Base-by-base conservation (phyloP, 371 early-diverging fungal genomes). In the Mucor circinelloides region DNA sequence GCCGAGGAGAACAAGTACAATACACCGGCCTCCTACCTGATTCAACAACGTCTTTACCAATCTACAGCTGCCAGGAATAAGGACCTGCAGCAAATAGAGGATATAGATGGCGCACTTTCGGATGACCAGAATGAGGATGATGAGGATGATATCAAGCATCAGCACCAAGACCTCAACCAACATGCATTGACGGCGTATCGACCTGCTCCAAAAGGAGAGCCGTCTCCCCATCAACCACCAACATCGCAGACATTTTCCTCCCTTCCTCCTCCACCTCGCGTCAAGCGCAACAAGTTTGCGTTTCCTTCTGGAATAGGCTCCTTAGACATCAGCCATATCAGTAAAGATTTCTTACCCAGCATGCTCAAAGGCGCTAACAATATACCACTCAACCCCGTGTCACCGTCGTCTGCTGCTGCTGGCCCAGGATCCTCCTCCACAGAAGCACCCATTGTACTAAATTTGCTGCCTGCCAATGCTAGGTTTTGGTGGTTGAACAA, bases 401-500 rank as follows among this genome's bases (percentile, higher is more conserved):
- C 50, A 6, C 12, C 62, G 2, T 36, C 63, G 12, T 28, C 48
- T 40, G 50, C 34, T 34, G 4, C 46, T 46, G 17, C 30, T 36
- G 36, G 36, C 12, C 8, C 36, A 10, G 36, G 36, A 36, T 36
- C 36, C 27, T 36, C 32, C 42, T 9, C 30, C 28, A 36, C 25
- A 17, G 70, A 70, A 23, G 27, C 58, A 3, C 61, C 69, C 0
- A 30, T 64, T 7, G 30, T 67, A 12, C 36, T 74, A 15, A 73
- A 73, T 38, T 0, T 74, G 13, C 52, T 78, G 38, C 69, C 78
- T 21, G 31, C 67, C 3, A 63, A 61, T 10, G 78, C 64, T 15
- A 69, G 78, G 15, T 78, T 74, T 50, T 71, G 69, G 58, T 78
- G 78, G 78, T 60, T 78, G 12, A 48, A 71, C 31, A 55, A 44